Evolutionary conservation across 176 grass and related monocot species (phyloP).

Genomic region (Zoysia pacifica): DNA sequence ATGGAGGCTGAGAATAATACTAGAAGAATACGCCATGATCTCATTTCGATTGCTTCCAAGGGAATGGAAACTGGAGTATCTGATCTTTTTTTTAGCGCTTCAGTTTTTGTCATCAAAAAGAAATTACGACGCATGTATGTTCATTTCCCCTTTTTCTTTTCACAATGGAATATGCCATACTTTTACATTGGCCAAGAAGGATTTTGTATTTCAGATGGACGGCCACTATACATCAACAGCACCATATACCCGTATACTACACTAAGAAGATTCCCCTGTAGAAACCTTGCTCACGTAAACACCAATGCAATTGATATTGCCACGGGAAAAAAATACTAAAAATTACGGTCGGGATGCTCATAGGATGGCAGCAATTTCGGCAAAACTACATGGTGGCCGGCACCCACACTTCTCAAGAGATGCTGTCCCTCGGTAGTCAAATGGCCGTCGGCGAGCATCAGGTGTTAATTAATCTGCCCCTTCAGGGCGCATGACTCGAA

Average conservation of each 20-base stretch:
- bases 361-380: slow-evolving; percentile 10
- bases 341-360: neutral
- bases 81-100: neutral
- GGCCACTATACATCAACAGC: too few species aligned
- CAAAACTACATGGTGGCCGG: slow-evolving; percentile 36
- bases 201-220: neutral
- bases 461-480: slow-evolving; percentile 27
- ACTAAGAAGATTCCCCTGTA: too few species aligned
- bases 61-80: neutral
- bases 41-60: slow-evolving; percentile 29
- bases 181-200: neutral
- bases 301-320: too few species aligned
- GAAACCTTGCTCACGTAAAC: neutral
- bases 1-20: neutral
- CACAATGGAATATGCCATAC: neutral
- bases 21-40: neutral
- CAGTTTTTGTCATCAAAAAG: neutral
- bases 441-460: slow-evolving; percentile 28
- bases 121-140: neutral
- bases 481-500: slow-evolving; percentile 31
- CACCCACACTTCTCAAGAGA: slow-evolving; percentile 49
- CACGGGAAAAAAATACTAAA: neutral
- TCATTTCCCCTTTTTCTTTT: neutral
- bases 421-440: slow-evolving; percentile 52
- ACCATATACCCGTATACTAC: too few species aligned